phyloP scores from a whole-genome alignment of 1,284 basidiomycete species.

The Microbotryum lychnidis-dioicae region DNA sequence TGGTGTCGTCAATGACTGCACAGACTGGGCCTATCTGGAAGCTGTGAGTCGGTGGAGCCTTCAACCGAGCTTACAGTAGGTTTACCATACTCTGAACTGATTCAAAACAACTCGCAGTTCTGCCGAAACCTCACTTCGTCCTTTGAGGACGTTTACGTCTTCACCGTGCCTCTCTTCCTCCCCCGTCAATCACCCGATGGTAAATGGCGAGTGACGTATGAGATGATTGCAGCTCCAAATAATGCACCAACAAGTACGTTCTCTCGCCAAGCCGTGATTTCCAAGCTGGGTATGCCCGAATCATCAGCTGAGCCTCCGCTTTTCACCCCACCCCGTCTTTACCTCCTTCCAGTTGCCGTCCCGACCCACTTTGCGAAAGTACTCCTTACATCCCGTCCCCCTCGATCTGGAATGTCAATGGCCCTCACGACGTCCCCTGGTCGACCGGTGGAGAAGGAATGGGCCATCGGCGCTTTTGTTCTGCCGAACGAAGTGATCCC shows the following conservation, averaged over 20 bases:
- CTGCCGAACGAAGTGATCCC: constrained; percentile 83
- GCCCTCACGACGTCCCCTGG: neutral
- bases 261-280: neutral
- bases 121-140: constrained; percentile 74
- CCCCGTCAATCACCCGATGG: constrained; percentile 76
- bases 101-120: constrained; percentile 47
- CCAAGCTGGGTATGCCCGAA: no score
- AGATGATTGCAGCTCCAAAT: constrained; percentile 75
- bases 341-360: constrained; percentile 54
- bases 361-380: constrained; percentile 99
- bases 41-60: constrained; percentile 11
- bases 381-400: constrained; percentile 65
- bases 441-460: constrained; percentile 47
- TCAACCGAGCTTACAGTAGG: neutral
- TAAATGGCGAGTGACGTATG: constrained; percentile 88
- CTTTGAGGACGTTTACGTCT: constrained; percentile 92
- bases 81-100: neutral
- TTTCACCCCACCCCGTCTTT: neutral
- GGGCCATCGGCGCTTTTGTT: constrained; percentile 86
- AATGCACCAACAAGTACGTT: constrained; percentile 47
- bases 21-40: constrained; percentile 94
- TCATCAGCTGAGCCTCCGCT: neutral
- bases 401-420: neutral
- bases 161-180: constrained; percentile 95
- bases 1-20: neutral